phyloP scores from a whole-genome alignment of 2,329 filamentous ascomycete species.

The Emericellopsis cladophorae region DNA sequence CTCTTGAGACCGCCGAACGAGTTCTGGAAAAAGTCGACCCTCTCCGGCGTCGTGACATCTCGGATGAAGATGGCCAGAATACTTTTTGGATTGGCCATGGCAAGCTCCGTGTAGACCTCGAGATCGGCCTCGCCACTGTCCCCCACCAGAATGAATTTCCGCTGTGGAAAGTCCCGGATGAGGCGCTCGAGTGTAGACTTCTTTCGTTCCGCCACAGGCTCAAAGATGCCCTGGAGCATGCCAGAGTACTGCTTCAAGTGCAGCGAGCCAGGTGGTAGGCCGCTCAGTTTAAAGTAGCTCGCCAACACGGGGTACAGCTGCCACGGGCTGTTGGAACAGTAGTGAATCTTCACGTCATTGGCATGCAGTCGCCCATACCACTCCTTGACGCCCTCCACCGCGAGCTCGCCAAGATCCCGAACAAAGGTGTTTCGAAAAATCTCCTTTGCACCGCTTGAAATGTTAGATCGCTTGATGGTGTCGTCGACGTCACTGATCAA shows the following conservation, averaged over 20 bases:
- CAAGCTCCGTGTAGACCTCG: conserved; percentile 94
- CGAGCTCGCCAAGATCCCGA: conserved; percentile 68
- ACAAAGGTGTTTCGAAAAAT: conserved; percentile 96
- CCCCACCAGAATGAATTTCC: conserved; percentile 83
- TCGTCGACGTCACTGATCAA: conserved; percentile 97
- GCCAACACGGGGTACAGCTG: conserved; percentile 86
- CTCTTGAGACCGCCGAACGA: conserved; percentile 19
- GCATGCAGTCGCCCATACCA: conserved; percentile 74
- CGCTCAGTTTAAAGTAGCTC: conserved; percentile 69
- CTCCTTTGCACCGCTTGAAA: conserved; percentile 73
- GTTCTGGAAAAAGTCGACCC: conserved; percentile 64
- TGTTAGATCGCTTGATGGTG: conserved; percentile 92
- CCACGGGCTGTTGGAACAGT: conserved; percentile 99
- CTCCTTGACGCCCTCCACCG: conserved; percentile 73
- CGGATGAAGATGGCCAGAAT: conserved; percentile 86
- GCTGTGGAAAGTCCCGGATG: conserved; percentile 75
- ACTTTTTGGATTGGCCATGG: conserved; percentile 66
- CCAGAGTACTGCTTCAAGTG: conserved; percentile 94
- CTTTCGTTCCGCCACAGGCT: conserved; percentile 91
- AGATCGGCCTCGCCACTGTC: conserved; percentile 95
- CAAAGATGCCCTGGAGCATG: conserved; percentile 96
- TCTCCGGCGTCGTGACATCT: conserved; percentile 76
- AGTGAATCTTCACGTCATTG: conserved; percentile 82
- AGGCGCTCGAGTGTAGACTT: conserved; percentile 78
- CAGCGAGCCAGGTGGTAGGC: conserved; percentile 76